Evolutionary conservation across 495 filamentous ascomycete species (phyloP).

Genomic region (Penicillium nucicola): DNA sequence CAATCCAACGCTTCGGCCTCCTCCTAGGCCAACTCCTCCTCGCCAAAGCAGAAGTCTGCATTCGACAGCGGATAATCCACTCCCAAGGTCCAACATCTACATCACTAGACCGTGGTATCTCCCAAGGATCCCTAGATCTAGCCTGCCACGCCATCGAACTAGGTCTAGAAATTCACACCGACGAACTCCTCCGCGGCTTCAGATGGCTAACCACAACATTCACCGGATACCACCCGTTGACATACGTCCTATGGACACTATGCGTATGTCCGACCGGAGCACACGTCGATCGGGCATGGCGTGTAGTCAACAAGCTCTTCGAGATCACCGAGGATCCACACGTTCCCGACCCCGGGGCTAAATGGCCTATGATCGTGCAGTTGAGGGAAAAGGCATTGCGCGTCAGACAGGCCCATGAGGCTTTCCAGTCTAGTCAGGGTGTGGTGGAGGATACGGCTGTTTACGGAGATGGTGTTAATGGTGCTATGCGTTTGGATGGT

Average conservation of each 20-base stretch:
- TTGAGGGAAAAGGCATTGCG: slow-evolving; percentile 24
- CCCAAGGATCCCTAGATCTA: slow-evolving; percentile 13
- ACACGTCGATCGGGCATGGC: slow-evolving; percentile 19
- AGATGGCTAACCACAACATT: slow-evolving; percentile 28
- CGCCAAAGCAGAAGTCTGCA: slow-evolving; percentile 22
- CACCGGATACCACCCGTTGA: slow-evolving; percentile 28
- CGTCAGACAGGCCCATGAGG: slow-evolving; percentile 13
- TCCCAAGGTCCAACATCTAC: slow-evolving; percentile 1
- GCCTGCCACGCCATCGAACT: slow-evolving; percentile 19
- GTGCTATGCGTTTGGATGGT: background rate
- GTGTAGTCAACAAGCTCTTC: slow-evolving; percentile 16
- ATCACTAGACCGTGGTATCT: slow-evolving; percentile 1
- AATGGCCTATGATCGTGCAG: slow-evolving; percentile 22
- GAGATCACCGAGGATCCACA: slow-evolving; percentile 15
- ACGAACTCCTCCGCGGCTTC: slow-evolving; percentile 27
- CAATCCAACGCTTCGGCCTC: slow-evolving; percentile 27
- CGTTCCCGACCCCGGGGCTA: slow-evolving; percentile 13
- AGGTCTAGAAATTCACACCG: slow-evolving; percentile 17
- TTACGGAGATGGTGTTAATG: background rate
- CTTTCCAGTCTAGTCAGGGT: background rate
- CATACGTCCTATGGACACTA: slow-evolving; percentile 31
- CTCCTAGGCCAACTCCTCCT: slow-evolving; percentile 22
- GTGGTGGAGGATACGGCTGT: background rate
- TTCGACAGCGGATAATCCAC: slow-evolving; percentile 23
- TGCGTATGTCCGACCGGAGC: slow-evolving; percentile 22